Conservation (phyloP, 2,329 filamentous ascomycete species). For the Clonostachys sp. region DNA sequence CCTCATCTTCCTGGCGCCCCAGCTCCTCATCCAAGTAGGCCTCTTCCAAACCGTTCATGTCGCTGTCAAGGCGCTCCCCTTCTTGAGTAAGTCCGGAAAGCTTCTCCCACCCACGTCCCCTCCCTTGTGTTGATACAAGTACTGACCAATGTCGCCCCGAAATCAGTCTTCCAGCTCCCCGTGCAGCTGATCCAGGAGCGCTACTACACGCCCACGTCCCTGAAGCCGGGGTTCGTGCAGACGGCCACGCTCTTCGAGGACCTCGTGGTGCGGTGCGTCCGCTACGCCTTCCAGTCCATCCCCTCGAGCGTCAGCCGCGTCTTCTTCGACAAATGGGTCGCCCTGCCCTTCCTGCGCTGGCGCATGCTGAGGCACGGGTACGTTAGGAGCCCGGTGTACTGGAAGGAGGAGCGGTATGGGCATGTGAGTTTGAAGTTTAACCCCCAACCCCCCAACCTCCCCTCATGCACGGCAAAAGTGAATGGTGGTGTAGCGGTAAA, state of each 20-base stretch:
- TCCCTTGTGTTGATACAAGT: background rate
- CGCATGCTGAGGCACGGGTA: constrained; percentile 72
- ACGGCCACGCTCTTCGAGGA: constrained; percentile 72
- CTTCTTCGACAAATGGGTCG: constrained; percentile 72
- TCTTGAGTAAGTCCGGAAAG: constrained; percentile 49
- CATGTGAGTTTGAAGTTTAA: constrained; percentile 12
- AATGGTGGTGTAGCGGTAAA: too few relatives aligned
- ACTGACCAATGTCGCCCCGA: background rate
- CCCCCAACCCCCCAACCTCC: background rate
- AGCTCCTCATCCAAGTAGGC: constrained; percentile 66
- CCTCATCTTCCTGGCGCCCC: constrained; percentile 64
- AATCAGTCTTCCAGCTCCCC: constrained; percentile 18
- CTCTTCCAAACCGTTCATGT: constrained; percentile 53
- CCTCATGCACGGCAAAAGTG: background rate
- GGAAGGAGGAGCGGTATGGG: constrained; percentile 43
- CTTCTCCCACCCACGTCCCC: background rate
- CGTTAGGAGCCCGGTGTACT: constrained; percentile 55
- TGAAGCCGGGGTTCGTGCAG: constrained; percentile 57
- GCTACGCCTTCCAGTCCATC: constrained; percentile 71
- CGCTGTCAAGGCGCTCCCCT: constrained; percentile 61
- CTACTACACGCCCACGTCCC: constrained; percentile 15
- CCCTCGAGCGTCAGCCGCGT: constrained; percentile 65
- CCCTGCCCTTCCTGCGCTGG: constrained; percentile 70
- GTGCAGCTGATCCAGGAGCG: constrained; percentile 21
- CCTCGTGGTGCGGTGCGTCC: constrained; percentile 70